These are phyloP conservation scores for Meyerozyma carpophila DNA, from an alignment of 1,139 yeast genomes.

Conservation along the genomic window DNA sequence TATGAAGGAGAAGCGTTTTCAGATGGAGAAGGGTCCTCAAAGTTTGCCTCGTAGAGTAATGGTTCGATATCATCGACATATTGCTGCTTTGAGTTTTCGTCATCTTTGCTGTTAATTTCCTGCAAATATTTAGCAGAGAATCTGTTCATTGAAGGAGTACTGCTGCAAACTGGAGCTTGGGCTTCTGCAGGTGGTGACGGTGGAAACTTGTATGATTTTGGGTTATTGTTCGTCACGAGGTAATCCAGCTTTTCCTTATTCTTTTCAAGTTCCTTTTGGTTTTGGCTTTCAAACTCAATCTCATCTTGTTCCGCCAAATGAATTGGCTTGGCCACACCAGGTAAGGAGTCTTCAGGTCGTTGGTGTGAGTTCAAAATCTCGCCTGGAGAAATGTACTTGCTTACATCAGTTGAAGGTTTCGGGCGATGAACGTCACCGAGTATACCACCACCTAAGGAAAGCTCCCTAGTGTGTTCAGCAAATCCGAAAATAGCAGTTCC, in stretches of 20 bases:
- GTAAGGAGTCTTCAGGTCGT: conserved; percentile 5
- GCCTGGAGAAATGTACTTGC: conserved; percentile 31
- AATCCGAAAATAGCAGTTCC: conserved; percentile 67
- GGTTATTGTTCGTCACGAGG: conserved; percentile 34
- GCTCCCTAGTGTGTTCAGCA: conserved; percentile 46
- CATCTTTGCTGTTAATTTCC: conserved; percentile 19
- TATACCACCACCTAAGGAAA: conserved; percentile 39
- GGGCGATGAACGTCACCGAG: conserved; percentile 17
- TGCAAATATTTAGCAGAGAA: conserved; percentile 44
- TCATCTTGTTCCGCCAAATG: conserved; percentile 27
- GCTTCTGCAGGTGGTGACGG: conserved; percentile 18
- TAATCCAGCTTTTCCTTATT: conserved; percentile 22
- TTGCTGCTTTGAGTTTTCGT: conserved; percentile 4
- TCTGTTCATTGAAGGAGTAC: conserved; percentile 19
- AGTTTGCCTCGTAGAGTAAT: conserved; percentile 16
- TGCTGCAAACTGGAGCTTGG: conserved; percentile 6
- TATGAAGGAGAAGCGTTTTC: conserved; percentile 2
- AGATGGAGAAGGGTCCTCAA: conserved; percentile 3
- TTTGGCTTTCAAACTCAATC: conserved; percentile 13
- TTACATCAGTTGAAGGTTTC: conserved; percentile 16
- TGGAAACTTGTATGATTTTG: conserved; percentile 47
- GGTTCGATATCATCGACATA: conserved; percentile 43
- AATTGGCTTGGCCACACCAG: conserved; percentile 14
- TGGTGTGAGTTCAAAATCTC: conserved; percentile 23
- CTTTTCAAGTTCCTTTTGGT: conserved; percentile 2